These are phyloP conservation scores for Linnemannia schmuckeri DNA, from an alignment of 192 early-diverging fungal genomes.

Conservation along the genomic window DNA sequence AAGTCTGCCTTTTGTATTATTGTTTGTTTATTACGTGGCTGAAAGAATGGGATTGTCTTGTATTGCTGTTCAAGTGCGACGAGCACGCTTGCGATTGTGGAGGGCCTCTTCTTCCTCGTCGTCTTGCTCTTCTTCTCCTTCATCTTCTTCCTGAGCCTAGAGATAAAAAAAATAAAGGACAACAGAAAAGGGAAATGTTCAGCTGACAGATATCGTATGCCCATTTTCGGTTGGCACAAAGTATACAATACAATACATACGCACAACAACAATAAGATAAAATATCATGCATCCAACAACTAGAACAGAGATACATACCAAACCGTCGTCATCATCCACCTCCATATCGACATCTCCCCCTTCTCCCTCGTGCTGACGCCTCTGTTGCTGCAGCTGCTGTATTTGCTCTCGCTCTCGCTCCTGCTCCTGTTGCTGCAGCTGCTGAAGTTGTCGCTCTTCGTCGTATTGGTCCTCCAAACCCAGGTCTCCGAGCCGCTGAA, in stretches of 20 bases:
- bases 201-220: background rate
- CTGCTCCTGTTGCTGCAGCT: constrained; percentile 16
- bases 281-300: constrained; percentile 1
- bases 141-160: constrained; percentile 28
- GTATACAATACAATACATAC: background rate
- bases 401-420: constrained; percentile 3
- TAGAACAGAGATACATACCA: constrained; percentile 14
- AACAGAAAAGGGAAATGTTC: background rate
- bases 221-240: background rate
- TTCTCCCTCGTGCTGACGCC: background rate
- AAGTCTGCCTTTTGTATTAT: background rate
- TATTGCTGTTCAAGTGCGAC: constrained; percentile 12
- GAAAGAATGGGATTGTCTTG: background rate
- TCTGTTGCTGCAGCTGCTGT: constrained; percentile 16
- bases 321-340: constrained; percentile 12
- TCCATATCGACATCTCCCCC: constrained; percentile 18
- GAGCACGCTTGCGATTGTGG: constrained; percentile 34
- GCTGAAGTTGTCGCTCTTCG: constrained; percentile 26
- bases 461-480: constrained; percentile 60
- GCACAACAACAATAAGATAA: background rate
- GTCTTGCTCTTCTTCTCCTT: constrained; percentile 11
- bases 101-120: constrained; percentile 39
- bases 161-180: constrained; percentile 2
- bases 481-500: constrained; percentile 56
- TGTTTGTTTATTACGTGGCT: background rate